Evolutionary conservation across 169 alveolate species (phyloP), one percentile per base, ranked within the genome.

Genomic region (Plasmodium chabaudi): DNA sequence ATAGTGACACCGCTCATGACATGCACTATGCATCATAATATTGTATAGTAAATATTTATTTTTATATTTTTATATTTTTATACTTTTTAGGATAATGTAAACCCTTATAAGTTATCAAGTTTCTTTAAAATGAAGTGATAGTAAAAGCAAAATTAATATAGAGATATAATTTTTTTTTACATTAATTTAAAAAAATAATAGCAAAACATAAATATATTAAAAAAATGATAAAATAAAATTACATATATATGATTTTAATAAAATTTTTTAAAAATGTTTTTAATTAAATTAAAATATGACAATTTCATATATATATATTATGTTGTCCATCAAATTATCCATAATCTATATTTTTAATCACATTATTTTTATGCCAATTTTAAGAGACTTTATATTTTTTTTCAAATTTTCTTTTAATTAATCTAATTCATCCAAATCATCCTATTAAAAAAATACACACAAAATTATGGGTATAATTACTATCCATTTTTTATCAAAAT

Each of bases 111-210:
- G 23, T 51, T 84, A 70, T 84, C 91, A 61, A 63, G 63, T 61
- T 84, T 84, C 47, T 84, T 84, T 69, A 84, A 70, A 84, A 84
- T 84, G 91, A 84, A 84, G 34, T 84, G 68, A 79, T 51, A 39
- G 61, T 7, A 59, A 46, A 51, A 73, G 17, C 13, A 19, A 59
- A 63, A 59, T 19, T 21, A 65, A 65, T 65, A 39, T 65, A 39
- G 13, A 65, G 49, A 34, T 63, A 3, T 63, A 5, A 25, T 39
- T 42, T 39, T 65, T 65, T 19, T 19, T 49, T 69, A 12, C 27
- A 13, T 57, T 57, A 51, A 12, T 5, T 17, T 19, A 27, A 47
- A 75, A 75, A 71, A 71, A 71, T 53, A 53, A 68, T 10, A 68
- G 21, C 17, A 68, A 44, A 67, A 68, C 17, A 68, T 9, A 46